Base-by-base conservation (phyloP, 371 early-diverging fungal genomes). In the Rhizopus microsporus region DNA sequence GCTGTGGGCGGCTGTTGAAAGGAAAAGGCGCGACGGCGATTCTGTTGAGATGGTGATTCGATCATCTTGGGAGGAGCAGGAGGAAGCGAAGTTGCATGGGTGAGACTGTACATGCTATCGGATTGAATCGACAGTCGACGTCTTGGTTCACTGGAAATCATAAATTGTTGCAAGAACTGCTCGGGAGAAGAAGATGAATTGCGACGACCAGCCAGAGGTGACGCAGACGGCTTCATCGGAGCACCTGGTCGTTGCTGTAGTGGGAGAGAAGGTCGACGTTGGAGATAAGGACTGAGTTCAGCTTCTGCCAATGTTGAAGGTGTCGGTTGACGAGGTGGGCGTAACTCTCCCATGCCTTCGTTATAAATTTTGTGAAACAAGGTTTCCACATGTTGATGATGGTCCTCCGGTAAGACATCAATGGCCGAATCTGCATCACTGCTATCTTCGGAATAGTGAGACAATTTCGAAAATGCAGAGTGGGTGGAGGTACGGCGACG, bases 301-400 rank as follows among this genome's bases (percentile, higher is more conserved):
- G 53, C 54, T 17, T 58, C 58, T 8, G 51, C 59, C 17, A 59
- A 33, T 4, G 31, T 45, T 0, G 49, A 44, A 10, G 60, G 57
- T 7, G 63, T 45, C 0, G 55, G 34, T 23, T 23, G 23, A 23
- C 23, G 23, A 30, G 56, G 60, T 50, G 5, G 57, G 60, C n/a
- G 67, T 45, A 51, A 67, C 13, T 33, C 54, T 54, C 0, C 65
- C 64, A 44, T 75, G 8, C 79, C 82, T 39, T 84, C 75, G 16
- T 77, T 75, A 56, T 82, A 84, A 30, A 84, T 73, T 65, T 78
- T 75, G 51, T 84, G 82, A 69, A 84, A 84, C 51, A 82, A 74
- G 30, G 76, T 72, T 43, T 68, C 71, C 15, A 63, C 57, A 35
- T 70, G 71, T 51, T 80, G 61, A 60, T 65, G 69, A 8, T 62